phyloP scores from a whole-genome alignment of 257 asterid genomes.

The Verbena officinalis region DNA sequence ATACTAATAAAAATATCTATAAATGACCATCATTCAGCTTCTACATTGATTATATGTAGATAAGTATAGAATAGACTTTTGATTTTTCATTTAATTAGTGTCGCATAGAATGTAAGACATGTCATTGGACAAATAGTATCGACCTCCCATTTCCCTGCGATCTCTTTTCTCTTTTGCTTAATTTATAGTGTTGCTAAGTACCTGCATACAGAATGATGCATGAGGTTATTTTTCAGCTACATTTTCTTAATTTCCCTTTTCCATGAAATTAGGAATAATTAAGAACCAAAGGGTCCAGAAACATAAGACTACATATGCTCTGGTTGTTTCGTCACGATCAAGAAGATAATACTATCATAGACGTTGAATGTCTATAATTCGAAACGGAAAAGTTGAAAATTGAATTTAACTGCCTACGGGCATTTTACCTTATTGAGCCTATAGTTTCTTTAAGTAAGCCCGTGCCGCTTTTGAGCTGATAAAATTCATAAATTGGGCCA shows the following conservation, averaged over 20 bases:
- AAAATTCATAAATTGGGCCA: neutral
- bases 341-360: slow-evolving; percentile 65
- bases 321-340: slow-evolving; percentile 65
- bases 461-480: no score
- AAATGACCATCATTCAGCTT: no score
- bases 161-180: slow-evolving; percentile 76
- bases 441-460: no score
- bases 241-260: neutral
- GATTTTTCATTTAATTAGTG: no score
- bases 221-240: neutral
- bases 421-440: neutral
- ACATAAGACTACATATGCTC: slow-evolving; percentile 52
- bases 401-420: neutral
- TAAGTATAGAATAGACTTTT: no score
- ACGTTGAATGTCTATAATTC: no score
- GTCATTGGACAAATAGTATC: neutral
- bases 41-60: no score
- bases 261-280: neutral
- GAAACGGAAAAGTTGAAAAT: neutral
- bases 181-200: slow-evolving; percentile 68
- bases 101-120: no score
- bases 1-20: no score
- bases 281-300: neutral
- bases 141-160: slow-evolving; percentile 80
- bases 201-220: slow-evolving; percentile 35